phyloP scores from a whole-genome alignment of 148 eudicot species.

The Agrostemma githago region DNA sequence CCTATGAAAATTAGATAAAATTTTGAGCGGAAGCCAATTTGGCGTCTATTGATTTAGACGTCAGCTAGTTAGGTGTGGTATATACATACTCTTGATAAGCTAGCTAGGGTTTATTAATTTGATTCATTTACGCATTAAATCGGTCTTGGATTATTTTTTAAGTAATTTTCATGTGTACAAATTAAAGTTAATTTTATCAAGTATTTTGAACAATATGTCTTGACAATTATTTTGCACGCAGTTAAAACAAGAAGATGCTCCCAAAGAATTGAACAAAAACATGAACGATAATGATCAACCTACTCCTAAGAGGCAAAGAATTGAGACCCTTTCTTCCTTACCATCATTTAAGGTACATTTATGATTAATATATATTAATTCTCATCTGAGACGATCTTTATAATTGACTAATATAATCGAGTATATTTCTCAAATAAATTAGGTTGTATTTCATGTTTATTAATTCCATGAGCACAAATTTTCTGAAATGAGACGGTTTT shows the following conservation, averaged over 20 bases:
- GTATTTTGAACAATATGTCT: neutral
- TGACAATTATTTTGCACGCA: neutral
- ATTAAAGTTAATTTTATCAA: too few species aligned
- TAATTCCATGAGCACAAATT: neutral
- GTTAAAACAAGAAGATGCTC: conserved; percentile 31
- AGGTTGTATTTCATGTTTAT: neutral
- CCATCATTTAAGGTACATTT: conserved; percentile 81
- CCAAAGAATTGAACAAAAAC: conserved; percentile 35
- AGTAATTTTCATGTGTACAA: too few species aligned
- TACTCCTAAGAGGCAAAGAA: conserved; percentile 48
- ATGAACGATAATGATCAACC: conserved; percentile 36
- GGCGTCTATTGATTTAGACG: too few species aligned
- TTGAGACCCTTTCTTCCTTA: conserved; percentile 70
- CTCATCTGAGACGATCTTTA: too few species aligned
- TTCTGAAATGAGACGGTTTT: neutral
- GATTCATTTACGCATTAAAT: too few species aligned
- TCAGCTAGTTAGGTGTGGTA: too few species aligned
- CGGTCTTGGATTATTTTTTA: neutral
- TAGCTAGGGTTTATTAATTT: too few species aligned
- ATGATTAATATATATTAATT: neutral
- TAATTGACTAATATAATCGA: too few species aligned
- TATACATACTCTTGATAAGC: too few species aligned
- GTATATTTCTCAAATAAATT: neutral
- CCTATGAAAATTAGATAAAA: too few species aligned
- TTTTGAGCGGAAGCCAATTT: too few species aligned